phyloP scores from a whole-genome alignment of 306 rosid species.

The Pachyrhizus erosus region DNA sequence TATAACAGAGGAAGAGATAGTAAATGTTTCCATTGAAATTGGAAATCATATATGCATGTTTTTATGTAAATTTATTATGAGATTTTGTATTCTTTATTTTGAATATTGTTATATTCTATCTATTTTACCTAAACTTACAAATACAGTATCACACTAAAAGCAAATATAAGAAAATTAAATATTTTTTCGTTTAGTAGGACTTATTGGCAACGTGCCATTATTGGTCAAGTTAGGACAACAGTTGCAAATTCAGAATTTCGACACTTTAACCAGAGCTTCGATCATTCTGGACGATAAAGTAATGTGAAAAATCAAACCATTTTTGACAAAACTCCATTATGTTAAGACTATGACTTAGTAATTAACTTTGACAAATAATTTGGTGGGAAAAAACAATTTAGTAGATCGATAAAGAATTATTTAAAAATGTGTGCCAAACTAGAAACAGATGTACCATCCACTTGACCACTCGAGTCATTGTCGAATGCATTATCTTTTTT shows the following conservation, averaged over 20 bases:
- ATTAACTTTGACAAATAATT: neutral
- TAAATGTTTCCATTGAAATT: no score
- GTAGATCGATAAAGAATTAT: neutral
- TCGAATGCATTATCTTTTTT: neutral
- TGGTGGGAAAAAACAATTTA: neutral
- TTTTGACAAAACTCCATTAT: neutral
- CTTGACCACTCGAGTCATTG: neutral
- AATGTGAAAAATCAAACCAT: neutral
- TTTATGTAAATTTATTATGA: no score
- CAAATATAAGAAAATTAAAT: neutral
- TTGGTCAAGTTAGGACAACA: neutral
- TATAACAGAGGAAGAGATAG: no score
- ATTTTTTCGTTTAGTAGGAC: neutral
- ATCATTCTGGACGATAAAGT: neutral
- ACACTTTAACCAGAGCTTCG: neutral
- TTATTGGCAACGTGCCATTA: neutral
- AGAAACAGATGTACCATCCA: neutral
- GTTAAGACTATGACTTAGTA: neutral
- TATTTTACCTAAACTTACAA: neutral
- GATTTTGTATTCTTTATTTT: neutral
- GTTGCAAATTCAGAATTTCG: neutral
- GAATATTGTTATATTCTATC: neutral
- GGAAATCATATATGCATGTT: no score
- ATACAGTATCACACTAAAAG: neutral
- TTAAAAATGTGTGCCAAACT: neutral